phyloP scores from a whole-genome alignment of 345 rosid genomes.

The Euclidium syriacum region DNA sequence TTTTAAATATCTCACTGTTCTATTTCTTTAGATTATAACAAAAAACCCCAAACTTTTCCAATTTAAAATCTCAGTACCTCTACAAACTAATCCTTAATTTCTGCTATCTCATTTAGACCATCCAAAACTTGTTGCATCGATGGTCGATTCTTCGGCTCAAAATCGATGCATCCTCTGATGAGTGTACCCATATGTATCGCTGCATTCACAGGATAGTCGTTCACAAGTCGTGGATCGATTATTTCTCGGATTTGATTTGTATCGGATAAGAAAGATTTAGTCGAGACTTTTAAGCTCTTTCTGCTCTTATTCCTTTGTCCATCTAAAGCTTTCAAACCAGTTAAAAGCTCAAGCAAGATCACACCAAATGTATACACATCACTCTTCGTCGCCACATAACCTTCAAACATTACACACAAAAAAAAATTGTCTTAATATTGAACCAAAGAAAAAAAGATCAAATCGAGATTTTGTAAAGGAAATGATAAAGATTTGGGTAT shows the following conservation, averaged over 20 bases:
- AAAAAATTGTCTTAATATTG: neutral
- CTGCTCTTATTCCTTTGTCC: neutral
- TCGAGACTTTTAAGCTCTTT: neutral
- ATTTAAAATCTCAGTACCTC: neutral
- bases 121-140: conserved; percentile 9
- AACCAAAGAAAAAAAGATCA: neutral
- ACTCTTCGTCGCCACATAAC: conserved; percentile 2
- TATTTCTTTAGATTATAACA: neutral
- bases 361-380: conserved; percentile 26
- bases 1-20: neutral
- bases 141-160: neutral
- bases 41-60: neutral
- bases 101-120: neutral
- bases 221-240: conserved; percentile 11
- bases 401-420: neutral
- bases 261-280: conserved; percentile 19
- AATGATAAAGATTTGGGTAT: neutral
- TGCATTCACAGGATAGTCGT: neutral
- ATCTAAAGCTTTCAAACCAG: conserved; percentile 11
- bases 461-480: too few species aligned
- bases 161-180: neutral
- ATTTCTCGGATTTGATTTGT: neutral
- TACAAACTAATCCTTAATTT: conserved; percentile 1
- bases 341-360: conserved; percentile 18
- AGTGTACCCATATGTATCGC: neutral